Evolutionary conservation across 2,329 filamentous ascomycete genomes (phyloP).

Genomic region (Aspergillus sp.): DNA sequence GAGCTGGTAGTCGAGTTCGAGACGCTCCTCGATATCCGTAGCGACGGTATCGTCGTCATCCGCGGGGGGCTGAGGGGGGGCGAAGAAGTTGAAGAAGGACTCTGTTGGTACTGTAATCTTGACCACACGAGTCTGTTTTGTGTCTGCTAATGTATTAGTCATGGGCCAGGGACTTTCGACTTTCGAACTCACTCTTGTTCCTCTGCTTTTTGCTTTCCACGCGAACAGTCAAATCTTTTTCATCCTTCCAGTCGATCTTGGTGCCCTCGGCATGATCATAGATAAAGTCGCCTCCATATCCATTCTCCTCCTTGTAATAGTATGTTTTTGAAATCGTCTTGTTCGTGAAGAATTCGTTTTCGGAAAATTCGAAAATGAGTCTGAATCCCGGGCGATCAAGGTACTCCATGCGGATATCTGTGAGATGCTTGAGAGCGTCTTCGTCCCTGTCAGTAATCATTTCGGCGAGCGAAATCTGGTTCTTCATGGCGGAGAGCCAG

Average conservation of each 20-base stretch:
- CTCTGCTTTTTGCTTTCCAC: slow-evolving; percentile 99
- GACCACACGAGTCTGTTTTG: slow-evolving; percentile 97
- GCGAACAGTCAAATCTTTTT: slow-evolving; percentile 90
- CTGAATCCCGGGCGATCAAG: slow-evolving; percentile 98
- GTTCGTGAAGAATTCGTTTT: slow-evolving; percentile 97
- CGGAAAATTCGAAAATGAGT: slow-evolving; percentile 93
- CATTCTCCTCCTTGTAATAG: slow-evolving; percentile 98
- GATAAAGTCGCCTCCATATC: slow-evolving; percentile 98
- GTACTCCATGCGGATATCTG: slow-evolving; percentile 98
- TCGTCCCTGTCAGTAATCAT: slow-evolving; percentile 99
- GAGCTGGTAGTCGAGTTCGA: slow-evolving; percentile 97
- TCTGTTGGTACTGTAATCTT: slow-evolving; percentile 99
- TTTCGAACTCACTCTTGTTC: slow-evolving; percentile 85
- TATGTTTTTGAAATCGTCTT: slow-evolving; percentile 98
- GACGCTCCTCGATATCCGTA: slow-evolving; percentile 92
- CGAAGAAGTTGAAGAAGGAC: slow-evolving; percentile 99
- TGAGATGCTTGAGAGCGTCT: slow-evolving; percentile 84
- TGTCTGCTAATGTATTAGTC: slow-evolving; percentile 65
- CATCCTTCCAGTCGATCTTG: slow-evolving; percentile 95
- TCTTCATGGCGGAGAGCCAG: slow-evolving; percentile 99
- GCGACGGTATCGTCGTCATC: slow-evolving; percentile 72
- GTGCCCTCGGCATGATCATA: slow-evolving; percentile 98
- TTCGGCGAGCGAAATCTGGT: slow-evolving; percentile 94
- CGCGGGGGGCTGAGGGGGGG: slow-evolving; percentile 82
- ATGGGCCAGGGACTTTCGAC: not conserved